Evolutionary conservation across 495 filamentous ascomycete species (phyloP).

Genomic region (Daldinia vernicosa): DNA sequence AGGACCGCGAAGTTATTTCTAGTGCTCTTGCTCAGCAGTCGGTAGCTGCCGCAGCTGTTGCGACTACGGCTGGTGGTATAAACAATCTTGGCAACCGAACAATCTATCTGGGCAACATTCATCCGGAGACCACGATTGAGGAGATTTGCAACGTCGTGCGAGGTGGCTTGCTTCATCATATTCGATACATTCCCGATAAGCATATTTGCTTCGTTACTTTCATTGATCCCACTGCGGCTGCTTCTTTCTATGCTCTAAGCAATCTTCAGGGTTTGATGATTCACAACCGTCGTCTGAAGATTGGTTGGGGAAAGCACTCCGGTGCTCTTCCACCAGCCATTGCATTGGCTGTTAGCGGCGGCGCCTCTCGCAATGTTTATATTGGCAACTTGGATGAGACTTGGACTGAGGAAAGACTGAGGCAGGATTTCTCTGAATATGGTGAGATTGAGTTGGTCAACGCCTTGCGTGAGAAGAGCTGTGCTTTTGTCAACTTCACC

Average conservation of each 20-base stretch:
- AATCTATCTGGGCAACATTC: slow-evolving; percentile 98
- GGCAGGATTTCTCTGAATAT: slow-evolving; percentile 97
- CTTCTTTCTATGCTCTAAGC: slow-evolving; percentile 96
- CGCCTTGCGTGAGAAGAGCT: slow-evolving; percentile 96
- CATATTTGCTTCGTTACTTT: slow-evolving; percentile 99
- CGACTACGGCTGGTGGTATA: slow-evolving; percentile 93
- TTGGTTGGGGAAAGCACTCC: slow-evolving; percentile 99
- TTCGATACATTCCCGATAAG: slow-evolving; percentile 99
- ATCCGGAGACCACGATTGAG: slow-evolving; percentile 97
- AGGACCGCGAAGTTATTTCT: slow-evolving; percentile 94
- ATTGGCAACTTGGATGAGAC: slow-evolving; percentile 97
- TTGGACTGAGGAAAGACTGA: slow-evolving; percentile 93
- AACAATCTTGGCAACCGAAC: slow-evolving; percentile 98
- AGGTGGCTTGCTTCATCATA: slow-evolving; percentile 92
- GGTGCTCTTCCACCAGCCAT: slow-evolving; percentile 96
- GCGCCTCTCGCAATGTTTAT: slow-evolving; percentile 96
- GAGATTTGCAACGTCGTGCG: slow-evolving; percentile 98
- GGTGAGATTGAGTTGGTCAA: slow-evolving; percentile 99
- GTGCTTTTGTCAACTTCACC: slow-evolving; percentile 99
- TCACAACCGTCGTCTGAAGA: slow-evolving; percentile 96
- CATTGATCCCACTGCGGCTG: slow-evolving; percentile 97
- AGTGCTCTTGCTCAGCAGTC: slow-evolving; percentile 97
- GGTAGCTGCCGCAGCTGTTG: slow-evolving; percentile 94
- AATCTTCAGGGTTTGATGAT: slow-evolving; percentile 99
- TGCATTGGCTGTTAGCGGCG: slow-evolving; percentile 93